These are phyloP conservation scores for Russula virescens DNA, from an alignment of 768 basidiomycete genomes.

Conservation along the genomic window DNA sequence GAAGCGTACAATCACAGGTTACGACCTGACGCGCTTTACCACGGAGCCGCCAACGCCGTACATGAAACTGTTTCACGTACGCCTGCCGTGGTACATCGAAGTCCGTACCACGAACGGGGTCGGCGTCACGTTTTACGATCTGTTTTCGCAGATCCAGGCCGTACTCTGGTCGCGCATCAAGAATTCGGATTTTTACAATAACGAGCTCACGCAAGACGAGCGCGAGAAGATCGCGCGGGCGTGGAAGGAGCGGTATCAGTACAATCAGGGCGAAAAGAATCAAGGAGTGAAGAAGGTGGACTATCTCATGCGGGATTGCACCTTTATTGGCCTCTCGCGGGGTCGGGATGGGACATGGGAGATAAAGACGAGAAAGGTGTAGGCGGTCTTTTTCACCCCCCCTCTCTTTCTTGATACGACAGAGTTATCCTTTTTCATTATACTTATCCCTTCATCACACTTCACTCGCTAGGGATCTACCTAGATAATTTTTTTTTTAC, in stretches of 20 bases:
- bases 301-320: slow-evolving; percentile 47
- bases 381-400: background rate
- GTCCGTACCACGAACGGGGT: slow-evolving; percentile 39
- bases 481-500: slow-evolving; percentile 10
- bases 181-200: slow-evolving; percentile 53
- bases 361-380: slow-evolving; percentile 44
- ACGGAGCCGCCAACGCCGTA: slow-evolving; percentile 44
- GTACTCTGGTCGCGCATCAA: slow-evolving; percentile 43
- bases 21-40: slow-evolving; percentile 51
- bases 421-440: slow-evolving; percentile 5
- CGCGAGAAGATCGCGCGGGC: slow-evolving; percentile 40
- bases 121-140: slow-evolving; percentile 55
- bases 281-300: slow-evolving; percentile 54
- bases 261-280: slow-evolving; percentile 31
- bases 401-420: background rate
- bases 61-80: slow-evolving; percentile 53
- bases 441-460: slow-evolving; percentile 18
- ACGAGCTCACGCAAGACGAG: slow-evolving; percentile 44
- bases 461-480: slow-evolving; percentile 10
- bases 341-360: slow-evolving; percentile 59
- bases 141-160: slow-evolving; percentile 43
- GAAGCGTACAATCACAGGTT: slow-evolving; percentile 37
- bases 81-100: slow-evolving; percentile 66
- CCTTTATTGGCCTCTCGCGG: slow-evolving; percentile 50
- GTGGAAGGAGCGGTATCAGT: slow-evolving; percentile 41